These are phyloP conservation scores for Nigrospora osmanthi DNA, from an alignment of 2,329 filamentous ascomycete genomes.

Conservation along the genomic window DNA sequence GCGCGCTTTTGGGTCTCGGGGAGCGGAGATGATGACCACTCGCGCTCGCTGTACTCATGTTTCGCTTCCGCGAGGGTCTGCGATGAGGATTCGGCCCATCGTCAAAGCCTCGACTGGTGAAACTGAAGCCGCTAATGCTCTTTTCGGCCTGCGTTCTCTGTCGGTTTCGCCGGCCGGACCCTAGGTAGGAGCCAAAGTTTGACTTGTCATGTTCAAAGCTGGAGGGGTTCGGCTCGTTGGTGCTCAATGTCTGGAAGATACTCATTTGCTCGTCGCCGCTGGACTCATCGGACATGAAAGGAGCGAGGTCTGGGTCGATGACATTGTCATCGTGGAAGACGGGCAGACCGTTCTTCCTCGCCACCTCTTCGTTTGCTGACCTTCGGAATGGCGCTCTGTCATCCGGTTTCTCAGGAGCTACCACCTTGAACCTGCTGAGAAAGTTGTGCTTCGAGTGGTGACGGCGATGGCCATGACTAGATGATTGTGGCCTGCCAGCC, in stretches of 20 bases:
- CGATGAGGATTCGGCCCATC: conserved; percentile 49
- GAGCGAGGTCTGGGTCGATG: conserved; percentile 90
- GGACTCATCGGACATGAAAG: conserved; percentile 92
- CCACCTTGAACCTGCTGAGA: conserved; percentile 64
- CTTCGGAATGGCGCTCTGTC: conserved; percentile 86
- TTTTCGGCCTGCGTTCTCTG: conserved; percentile 63
- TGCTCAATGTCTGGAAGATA: conserved; percentile 70
- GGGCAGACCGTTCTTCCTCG: conserved; percentile 61
- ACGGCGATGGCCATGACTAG: conserved; percentile 73
- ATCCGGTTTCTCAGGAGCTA: conserved; percentile 39
- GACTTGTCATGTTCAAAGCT: conserved; percentile 68
- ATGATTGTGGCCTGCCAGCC: conserved; percentile 68
- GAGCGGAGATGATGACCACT: conserved; percentile 70
- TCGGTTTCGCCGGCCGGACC: conserved; percentile 68
- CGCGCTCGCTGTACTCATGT: conserved; percentile 76
- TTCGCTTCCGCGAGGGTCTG: conserved; percentile 63
- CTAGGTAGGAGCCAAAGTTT: conserved; percentile 65
- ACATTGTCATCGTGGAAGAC: conserved; percentile 99
- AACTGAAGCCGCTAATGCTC: conserved; percentile 63
- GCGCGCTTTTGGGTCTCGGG: conserved; percentile 53
- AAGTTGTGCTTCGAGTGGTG: conserved; percentile 85
- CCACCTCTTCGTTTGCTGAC: conserved; percentile 56
- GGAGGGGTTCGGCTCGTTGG: conserved; percentile 52
- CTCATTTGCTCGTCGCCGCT: conserved; percentile 89
- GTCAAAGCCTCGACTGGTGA: conserved; percentile 61